Base-by-base conservation (phyloP, 2,329 filamentous ascomycete species). In the Diaporthe velutina region DNA sequence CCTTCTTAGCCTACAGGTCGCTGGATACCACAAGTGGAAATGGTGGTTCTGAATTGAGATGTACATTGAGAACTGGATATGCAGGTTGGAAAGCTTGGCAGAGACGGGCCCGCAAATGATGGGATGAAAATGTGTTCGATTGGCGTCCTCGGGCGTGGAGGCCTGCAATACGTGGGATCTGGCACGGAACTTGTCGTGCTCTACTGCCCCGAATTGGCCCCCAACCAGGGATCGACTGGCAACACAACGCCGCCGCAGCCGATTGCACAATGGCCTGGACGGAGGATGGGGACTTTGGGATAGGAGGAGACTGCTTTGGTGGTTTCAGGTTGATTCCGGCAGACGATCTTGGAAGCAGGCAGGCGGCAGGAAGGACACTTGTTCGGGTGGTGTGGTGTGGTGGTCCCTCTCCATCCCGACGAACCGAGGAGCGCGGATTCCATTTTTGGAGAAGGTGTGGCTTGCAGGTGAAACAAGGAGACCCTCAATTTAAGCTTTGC, bases 401-500 rank as follows among this genome's bases (percentile, higher is more conserved):
- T 28, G 57, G 6, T 42, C 25, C 33, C 55, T 40, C 7, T 28
- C 40, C 40, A 5, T 19, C 40, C 40, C 28, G 60, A 33, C 40
- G 42, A 35, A 10, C 42, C 42, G 22, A 50, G 42, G 64, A 38
- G 64, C 64, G 64, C 30, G 45, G 64, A 38, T 68, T 68, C 64
- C 64, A 68, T 38, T 68, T 52, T 68, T 68, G 64, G 64, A 68
- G 64, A 50, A 50, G 64, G 64, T 30, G 64, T 68, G 64, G 64
- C 48, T 68, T 68, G 64, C n/a, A 28, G 30, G 35, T 68, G 64
- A 68, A 68, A 68, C 64, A 68, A 68, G 64, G 64, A n/a, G 64
- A 54, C 48, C 64, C 64, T 68, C 64, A 68, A 54, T 68, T 68
- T 68, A 68, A 68, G 64, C 64, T 68, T 68, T 30, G 48, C 45